Evolutionary conservation across 495 filamentous ascomycete genomes (phyloP).

Genomic region (Talaromyces adpressus): DNA sequence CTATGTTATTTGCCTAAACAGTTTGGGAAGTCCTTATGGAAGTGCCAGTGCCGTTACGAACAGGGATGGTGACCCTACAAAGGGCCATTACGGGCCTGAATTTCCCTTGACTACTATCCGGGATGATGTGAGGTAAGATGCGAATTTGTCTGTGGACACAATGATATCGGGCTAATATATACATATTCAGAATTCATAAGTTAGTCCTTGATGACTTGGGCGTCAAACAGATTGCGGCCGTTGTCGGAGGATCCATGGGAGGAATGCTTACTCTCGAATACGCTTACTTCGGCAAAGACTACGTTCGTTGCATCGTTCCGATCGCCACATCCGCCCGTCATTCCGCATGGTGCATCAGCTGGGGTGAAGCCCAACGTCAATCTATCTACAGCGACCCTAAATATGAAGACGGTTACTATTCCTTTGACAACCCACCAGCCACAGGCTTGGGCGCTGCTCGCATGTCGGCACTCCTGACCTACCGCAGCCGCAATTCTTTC

Average conservation of each 20-base stretch:
- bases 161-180: constrained; percentile 10
- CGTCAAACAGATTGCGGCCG: constrained; percentile 76
- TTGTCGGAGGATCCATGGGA: constrained; percentile 96
- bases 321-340: constrained; percentile 93
- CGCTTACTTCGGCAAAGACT: constrained; percentile 91
- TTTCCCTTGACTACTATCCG: constrained; percentile 92
- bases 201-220: constrained; percentile 85
- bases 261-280: constrained; percentile 97
- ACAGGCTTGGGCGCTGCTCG: constrained; percentile 88
- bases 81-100: constrained; percentile 84
- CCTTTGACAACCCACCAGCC: constrained; percentile 71
- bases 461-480: constrained; percentile 94
- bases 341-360: constrained; percentile 98
- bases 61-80: constrained; percentile 66
- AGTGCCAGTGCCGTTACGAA: constrained; percentile 91
- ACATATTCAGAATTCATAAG: constrained; percentile 68
- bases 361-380: constrained; percentile 95
- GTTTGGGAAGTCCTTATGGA: constrained; percentile 91
- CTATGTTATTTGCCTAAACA: constrained; percentile 94
- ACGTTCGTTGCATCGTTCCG: constrained; percentile 84
- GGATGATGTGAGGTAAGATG: constrained; percentile 83
- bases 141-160: neutral
- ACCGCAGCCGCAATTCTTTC: constrained; percentile 93
- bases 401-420: constrained; percentile 95
- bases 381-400: constrained; percentile 98